Evolutionary conservation across 2,329 filamentous ascomycete species (phyloP).

Genomic region (Fusarium tupiense): DNA sequence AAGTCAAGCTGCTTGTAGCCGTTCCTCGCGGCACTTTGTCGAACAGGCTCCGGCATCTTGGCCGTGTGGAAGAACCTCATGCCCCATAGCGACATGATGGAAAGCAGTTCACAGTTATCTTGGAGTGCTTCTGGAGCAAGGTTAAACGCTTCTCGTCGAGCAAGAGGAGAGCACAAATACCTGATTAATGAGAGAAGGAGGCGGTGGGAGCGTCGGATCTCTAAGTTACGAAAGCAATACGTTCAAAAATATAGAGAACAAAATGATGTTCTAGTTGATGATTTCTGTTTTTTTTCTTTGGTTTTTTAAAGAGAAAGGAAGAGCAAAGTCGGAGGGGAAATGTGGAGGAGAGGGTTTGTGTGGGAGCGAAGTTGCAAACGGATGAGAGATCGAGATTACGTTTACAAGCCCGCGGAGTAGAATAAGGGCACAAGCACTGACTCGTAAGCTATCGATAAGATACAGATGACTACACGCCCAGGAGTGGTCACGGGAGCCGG

Average conservation of each 20-base stretch:
- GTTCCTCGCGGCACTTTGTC: accelerated
- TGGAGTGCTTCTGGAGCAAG: too few relatives aligned
- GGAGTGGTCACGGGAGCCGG: background rate
- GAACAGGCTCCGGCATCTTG: background rate
- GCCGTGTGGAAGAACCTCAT: background rate
- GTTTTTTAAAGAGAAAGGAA: background rate
- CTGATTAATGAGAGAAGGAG: background rate
- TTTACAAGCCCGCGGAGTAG: background rate
- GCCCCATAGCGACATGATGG: background rate
- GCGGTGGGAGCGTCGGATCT: background rate
- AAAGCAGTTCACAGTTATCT: background rate
- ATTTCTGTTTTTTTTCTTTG: background rate
- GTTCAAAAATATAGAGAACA: constrained; percentile 4
- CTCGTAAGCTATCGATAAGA: background rate
- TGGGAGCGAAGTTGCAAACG: background rate
- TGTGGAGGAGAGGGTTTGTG: background rate
- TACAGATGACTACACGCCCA: too few relatives aligned
- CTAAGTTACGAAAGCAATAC: background rate
- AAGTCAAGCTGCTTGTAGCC: background rate
- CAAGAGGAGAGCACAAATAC: background rate
- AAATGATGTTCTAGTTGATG: background rate
- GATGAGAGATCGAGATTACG: background rate
- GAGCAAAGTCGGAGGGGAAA: background rate
- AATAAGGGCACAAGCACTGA: background rate
- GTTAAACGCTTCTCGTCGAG: background rate